Percentiles rank a stretch among this genome's conserved stretches.
Evolutionary conservation across 768 basidiomycete genomes (phyloP).

Genomic region (Cytidiella melzeri): DNA sequence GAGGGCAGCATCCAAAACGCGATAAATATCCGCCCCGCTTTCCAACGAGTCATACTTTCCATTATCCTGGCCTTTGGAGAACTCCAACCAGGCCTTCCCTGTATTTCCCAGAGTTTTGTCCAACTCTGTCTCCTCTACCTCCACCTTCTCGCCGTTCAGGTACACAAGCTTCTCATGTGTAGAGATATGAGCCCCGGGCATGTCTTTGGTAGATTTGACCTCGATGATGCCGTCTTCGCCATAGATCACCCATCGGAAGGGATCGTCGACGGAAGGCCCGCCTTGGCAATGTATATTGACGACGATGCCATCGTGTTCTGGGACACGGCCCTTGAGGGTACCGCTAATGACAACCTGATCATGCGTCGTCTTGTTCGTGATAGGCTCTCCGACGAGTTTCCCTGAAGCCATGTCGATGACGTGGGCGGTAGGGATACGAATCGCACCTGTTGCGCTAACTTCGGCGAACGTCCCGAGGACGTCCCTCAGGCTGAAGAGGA

Average conservation of each 20-base stretch:
- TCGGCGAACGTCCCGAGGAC: background rate
- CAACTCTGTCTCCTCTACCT: background rate
- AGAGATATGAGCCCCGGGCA: background rate
- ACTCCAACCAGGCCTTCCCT: conserved; percentile 1
- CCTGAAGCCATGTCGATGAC: background rate
- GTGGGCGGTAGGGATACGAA: background rate
- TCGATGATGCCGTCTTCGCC: conserved; percentile 28
- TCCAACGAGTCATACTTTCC: background rate
- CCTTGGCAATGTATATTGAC: conserved; percentile 8
- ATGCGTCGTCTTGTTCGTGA: conserved; percentile 9
- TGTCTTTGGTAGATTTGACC: conserved; percentile 3
- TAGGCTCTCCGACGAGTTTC: conserved; percentile 21
- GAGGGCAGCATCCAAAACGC: conserved; percentile 3
- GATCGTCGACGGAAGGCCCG: conserved; percentile 3
- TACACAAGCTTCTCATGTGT: background rate
- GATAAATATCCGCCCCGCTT: background rate
- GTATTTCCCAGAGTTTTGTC: background rate
- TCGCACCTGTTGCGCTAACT: background rate
- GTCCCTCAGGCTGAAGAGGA: background rate
- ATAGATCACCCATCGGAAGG: conserved; percentile 30
- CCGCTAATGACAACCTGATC: conserved; percentile 28
- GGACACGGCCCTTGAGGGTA: conserved; percentile 23
- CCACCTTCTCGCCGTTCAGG: background rate
- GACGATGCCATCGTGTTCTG: conserved; percentile 16
- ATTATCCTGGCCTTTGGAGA: conserved; percentile 1